Percentiles rank a stretch among this genome's conserved stretches.
Evolutionary conservation across 106 monocot genomes (phyloP).

Genomic region (Xerophyta viscosa): DNA sequence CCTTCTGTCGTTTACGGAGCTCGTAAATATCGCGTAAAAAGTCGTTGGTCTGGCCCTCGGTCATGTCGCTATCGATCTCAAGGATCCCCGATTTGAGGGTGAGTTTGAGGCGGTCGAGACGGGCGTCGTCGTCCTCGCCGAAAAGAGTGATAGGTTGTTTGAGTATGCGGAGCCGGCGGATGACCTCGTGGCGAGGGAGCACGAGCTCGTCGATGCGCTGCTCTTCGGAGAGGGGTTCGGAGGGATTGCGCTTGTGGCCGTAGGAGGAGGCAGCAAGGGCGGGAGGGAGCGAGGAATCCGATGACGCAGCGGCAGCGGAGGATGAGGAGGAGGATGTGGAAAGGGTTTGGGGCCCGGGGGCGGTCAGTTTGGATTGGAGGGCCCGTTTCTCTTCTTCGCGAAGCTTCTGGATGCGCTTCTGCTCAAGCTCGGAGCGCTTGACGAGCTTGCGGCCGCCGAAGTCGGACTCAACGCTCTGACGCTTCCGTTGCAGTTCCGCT

Average conservation of each 20-base stretch:
- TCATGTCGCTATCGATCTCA: slow-evolving; percentile 90
- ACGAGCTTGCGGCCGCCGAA: slow-evolving; percentile 91
- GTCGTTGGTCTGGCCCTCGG: slow-evolving; percentile 91
- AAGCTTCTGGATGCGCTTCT: slow-evolving; percentile 69
- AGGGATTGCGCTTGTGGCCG: slow-evolving; percentile 12
- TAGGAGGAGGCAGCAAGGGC: slow-evolving; percentile 15
- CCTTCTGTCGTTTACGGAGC: slow-evolving; percentile 85
- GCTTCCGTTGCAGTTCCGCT: slow-evolving; percentile 65
- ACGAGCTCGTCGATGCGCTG: slow-evolving; percentile 77
- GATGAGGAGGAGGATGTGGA: slow-evolving; percentile 6
- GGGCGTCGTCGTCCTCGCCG: slow-evolving; percentile 85
- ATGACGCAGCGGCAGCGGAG: slow-evolving; percentile 4
- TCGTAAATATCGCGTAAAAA: slow-evolving; percentile 92
- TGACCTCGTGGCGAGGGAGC: slow-evolving; percentile 75
- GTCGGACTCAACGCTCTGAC: slow-evolving; percentile 50
- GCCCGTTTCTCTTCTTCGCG: slow-evolving; percentile 70
- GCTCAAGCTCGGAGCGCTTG: slow-evolving; percentile 90
- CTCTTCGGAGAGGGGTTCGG: slow-evolving; percentile 41
- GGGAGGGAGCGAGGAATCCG: slow-evolving; percentile 14
- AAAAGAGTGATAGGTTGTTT: slow-evolving; percentile 93
- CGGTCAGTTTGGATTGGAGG: slow-evolving; percentile 42
- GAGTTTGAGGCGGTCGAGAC: slow-evolving; percentile 75
- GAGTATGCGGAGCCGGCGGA: slow-evolving; percentile 79
- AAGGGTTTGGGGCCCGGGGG: slow-evolving; percentile 2
- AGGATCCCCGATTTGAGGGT: slow-evolving; percentile 76